Percentiles rank a stretch among this genome's conserved stretches.
Conservation (phyloP, 257 asterid species). For the Cordia subcordata region DNA sequence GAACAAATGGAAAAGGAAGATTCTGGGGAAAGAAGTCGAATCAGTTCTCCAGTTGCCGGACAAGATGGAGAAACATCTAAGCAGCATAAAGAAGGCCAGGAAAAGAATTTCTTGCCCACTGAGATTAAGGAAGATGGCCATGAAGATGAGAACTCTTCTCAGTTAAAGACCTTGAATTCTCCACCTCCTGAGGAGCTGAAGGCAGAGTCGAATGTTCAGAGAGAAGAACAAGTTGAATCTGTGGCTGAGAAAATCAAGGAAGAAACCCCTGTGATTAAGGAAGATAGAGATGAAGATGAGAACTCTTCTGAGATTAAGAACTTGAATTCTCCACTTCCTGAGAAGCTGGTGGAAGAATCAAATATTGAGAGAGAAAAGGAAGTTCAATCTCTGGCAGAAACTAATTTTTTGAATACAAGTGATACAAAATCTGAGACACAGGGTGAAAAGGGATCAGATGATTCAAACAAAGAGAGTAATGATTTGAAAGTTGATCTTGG, state of each 20-base stretch:
- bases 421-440: constrained; percentile 25
- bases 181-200: constrained; percentile 16
- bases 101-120: neutral
- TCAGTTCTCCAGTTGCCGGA: neutral
- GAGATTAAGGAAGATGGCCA: constrained; percentile 14
- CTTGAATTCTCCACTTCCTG: constrained; percentile 17
- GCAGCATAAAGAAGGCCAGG: neutral
- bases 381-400: constrained; percentile 12
- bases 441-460: constrained; percentile 13
- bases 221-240: constrained; percentile 20
- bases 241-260: constrained; percentile 9
- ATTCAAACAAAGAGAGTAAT: constrained; percentile 11
- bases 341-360: constrained; percentile 22
- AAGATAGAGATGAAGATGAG: constrained; percentile 18
- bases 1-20: too few relatives aligned
- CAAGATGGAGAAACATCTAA: neutral
- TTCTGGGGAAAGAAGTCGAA: neutral
- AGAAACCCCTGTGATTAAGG: constrained; percentile 6
- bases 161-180: constrained; percentile 22
- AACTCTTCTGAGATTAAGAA: constrained; percentile 19
- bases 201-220: constrained; percentile 22
- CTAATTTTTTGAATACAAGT: constrained; percentile 17
- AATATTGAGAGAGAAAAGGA: constrained; percentile 21
- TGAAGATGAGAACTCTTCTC: constrained; percentile 17
- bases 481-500: neutral